Evolutionary conservation across 208 protist genomes (phyloP), one percentile per base, ranked within the genome.

Genomic region (Wallacemonas collosoma): DNA sequence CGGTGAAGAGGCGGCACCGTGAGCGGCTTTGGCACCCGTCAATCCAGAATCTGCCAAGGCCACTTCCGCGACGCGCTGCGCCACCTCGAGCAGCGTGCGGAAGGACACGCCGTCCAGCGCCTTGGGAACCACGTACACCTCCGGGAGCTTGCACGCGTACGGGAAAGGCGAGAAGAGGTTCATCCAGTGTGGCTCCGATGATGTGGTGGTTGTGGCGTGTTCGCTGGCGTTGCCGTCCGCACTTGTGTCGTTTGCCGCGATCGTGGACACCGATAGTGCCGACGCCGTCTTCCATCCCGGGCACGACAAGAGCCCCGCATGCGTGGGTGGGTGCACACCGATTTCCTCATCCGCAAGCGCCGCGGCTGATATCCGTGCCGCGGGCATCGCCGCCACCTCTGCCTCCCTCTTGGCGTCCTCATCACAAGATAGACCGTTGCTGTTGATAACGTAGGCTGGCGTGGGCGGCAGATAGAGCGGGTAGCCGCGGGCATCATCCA

Each of bases 51-150:
- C 26, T 26, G 26, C 26, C 26, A 26, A 26, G 26, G 26, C 26
- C 26, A 26, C 26, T 26, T 26, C 26, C 26, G 26, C 26, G 26
- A 26, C 26, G 26, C 26, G 26, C 26, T 26, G 26, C 26, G 57
- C 41, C n/a, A 72, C 35, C 47, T 82, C 72, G 9, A 85, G 35
- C 35, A 88, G 61, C 12, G 66, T 17, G 1, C 57, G 77, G 54
- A 83, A 76, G 7, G 80, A 50, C 53, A 55, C 17, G 1, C 83
- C 83, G 40, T 85, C 71, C 43, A 85, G 68, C 40, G 56, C 80
- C n/a, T 47, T 62, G 51, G 76, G 71, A 1, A 88, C 83, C 2
- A 70, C 69, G 75, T 81, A 85, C 36, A 85, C 80, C 65, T 88
- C 77, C 39, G 73, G 70, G 41, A 71, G 41, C 14, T 15, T 53